Conservation (phyloP, 768 basidiomycete species). For the Macrolepiota albuminosa region DNA sequence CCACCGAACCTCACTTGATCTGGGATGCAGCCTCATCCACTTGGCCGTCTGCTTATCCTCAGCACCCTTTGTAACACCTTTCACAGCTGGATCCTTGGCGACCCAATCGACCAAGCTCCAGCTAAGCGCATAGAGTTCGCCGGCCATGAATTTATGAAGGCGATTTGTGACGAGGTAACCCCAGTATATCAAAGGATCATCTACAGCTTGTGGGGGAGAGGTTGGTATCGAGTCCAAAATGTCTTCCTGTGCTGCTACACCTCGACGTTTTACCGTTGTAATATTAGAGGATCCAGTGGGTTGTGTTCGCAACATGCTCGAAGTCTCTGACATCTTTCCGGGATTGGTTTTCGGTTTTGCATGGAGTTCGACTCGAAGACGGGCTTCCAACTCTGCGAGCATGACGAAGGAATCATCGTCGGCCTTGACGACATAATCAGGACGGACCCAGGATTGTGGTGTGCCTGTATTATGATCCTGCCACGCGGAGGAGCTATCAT, state of each 20-base stretch:
- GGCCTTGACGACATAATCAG: slow-evolving; percentile 90
- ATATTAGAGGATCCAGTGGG: slow-evolving; percentile 1
- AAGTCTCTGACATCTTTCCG: slow-evolving; percentile 13
- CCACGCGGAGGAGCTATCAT: slow-evolving; percentile 64
- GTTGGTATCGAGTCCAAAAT: neutral
- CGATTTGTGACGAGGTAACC: slow-evolving; percentile 87
- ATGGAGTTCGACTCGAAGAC: slow-evolving; percentile 75
- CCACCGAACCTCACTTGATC: slow-evolving; percentile 78
- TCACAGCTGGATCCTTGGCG: slow-evolving; percentile 66
- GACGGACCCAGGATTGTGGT: slow-evolving; percentile 69
- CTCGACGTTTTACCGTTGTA: slow-evolving; percentile 2
- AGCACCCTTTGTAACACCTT: slow-evolving; percentile 65
- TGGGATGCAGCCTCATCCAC: slow-evolving; percentile 89
- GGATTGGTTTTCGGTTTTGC: slow-evolving; percentile 24
- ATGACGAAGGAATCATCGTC: slow-evolving; percentile 97
- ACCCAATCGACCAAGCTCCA: slow-evolving; percentile 88
- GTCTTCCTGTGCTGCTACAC: neutral
- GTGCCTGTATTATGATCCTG: slow-evolving; percentile 38
- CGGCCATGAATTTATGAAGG: slow-evolving; percentile 91
- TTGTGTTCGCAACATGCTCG: slow-evolving; percentile 7
- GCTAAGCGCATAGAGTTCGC: slow-evolving; percentile 87
- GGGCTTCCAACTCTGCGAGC: slow-evolving; percentile 90
- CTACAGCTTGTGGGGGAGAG: slow-evolving; percentile 10
- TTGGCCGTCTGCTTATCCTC: slow-evolving; percentile 93
- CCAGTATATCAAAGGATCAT: slow-evolving; percentile 81